Evolutionary conservation across 2,329 filamentous ascomycete genomes (phyloP).

Genomic region (Torrubiellomyces zombiae): DNA sequence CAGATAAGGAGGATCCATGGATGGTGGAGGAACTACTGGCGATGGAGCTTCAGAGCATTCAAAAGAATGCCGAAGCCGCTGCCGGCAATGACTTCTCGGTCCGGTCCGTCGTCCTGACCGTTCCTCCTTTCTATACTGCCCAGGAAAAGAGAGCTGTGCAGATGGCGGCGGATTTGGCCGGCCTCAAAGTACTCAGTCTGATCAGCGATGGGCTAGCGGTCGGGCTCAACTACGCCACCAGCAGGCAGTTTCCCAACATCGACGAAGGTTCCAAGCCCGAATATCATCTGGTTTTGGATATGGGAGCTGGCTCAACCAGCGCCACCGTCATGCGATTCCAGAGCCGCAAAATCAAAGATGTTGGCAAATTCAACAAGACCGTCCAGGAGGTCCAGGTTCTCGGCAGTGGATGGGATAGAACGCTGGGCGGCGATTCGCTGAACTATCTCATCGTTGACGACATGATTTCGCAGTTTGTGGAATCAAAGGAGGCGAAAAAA

Average conservation of each 20-base stretch:
- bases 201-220: constrained; percentile 86
- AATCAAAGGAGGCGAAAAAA: constrained; percentile 50
- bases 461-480: constrained; percentile 66
- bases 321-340: constrained; percentile 85
- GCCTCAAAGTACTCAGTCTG: constrained; percentile 68
- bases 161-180: constrained; percentile 72
- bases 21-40: constrained; percentile 85
- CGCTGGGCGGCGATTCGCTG: constrained; percentile 75
- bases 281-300: constrained; percentile 87
- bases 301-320: constrained; percentile 90
- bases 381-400: constrained; percentile 87
- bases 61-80: constrained; percentile 69
- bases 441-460: constrained; percentile 81
- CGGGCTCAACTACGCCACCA: constrained; percentile 87
- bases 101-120: constrained; percentile 71
- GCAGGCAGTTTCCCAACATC: constrained; percentile 71
- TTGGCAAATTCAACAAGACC: constrained; percentile 90
- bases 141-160: constrained; percentile 81
- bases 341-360: constrained; percentile 73
- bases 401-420: constrained; percentile 75
- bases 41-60: constrained; percentile 89
- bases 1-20: constrained; percentile 45
- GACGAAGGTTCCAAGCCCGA: constrained; percentile 75
- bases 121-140: constrained; percentile 77
- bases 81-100: constrained; percentile 61